phyloP scores from a whole-genome alignment of 176 grass and related monocot genomes.

The Cenchrus fungigraminus region DNA sequence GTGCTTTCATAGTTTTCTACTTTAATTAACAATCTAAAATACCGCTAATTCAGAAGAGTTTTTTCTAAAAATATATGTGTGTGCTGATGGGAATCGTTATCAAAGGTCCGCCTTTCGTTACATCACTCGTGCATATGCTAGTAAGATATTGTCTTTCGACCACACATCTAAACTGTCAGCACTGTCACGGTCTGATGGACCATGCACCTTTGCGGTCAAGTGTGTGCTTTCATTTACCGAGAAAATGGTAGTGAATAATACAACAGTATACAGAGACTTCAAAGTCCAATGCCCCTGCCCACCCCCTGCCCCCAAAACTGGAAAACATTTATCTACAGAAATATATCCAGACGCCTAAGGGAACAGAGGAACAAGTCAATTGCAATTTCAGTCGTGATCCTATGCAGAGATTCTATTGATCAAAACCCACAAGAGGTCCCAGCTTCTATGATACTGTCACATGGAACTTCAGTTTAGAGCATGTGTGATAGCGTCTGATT shows the following conservation, averaged over 20 bases:
- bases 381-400: slow-evolving; percentile 34
- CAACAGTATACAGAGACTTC: slow-evolving; percentile 34
- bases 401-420: slow-evolving; percentile 42
- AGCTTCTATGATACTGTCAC: slow-evolving; percentile 28
- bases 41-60: background rate
- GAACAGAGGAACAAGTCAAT: slow-evolving; percentile 23
- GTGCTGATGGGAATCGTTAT: background rate
- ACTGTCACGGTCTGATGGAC: background rate
- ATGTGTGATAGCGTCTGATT: slow-evolving; percentile 62
- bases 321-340: slow-evolving; percentile 50
- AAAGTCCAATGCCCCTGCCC: slow-evolving; percentile 11
- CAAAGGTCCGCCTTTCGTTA: background rate
- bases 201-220: slow-evolving; percentile 6
- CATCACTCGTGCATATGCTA: background rate
- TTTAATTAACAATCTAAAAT: background rate
- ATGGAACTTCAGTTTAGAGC: slow-evolving; percentile 41
- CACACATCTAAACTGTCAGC: background rate
- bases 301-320: slow-evolving; percentile 20
- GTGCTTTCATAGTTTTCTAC: no score
- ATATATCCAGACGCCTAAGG: slow-evolving; percentile 38
- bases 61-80: background rate
- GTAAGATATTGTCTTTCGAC: background rate
- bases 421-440: slow-evolving; percentile 22
- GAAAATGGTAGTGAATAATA: slow-evolving; percentile 27
- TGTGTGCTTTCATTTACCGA: slow-evolving; percentile 49